These are phyloP conservation scores for Neonectria magnoliae DNA, from an alignment of 2,329 filamentous ascomycete species.

Conservation along the genomic window DNA sequence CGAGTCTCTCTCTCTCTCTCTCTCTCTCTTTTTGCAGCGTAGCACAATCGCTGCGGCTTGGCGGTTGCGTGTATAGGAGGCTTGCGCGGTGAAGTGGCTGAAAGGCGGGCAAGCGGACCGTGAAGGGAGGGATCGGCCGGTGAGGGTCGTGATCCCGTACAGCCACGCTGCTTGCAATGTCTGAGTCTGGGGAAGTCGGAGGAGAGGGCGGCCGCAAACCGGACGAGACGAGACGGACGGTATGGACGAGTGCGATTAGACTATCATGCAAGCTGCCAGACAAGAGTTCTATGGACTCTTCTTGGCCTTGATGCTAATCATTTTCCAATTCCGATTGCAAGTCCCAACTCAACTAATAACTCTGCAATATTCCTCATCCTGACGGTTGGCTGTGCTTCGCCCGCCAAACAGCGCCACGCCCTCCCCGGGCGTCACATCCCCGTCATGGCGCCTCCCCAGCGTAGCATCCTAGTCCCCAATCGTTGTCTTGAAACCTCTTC, in stretches of 20 bases:
- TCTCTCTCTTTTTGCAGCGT: background rate
- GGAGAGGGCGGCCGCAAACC: background rate
- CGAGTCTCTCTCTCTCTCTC: background rate
- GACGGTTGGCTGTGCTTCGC: slow-evolving; percentile 14
- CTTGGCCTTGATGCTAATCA: background rate
- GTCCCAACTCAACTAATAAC: background rate
- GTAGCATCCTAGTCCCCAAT: background rate
- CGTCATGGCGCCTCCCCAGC: slow-evolving; percentile 3
- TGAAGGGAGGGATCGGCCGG: background rate
- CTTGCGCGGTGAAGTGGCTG: background rate
- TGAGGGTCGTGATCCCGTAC: background rate
- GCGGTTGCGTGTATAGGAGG: background rate
- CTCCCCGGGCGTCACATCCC: background rate
- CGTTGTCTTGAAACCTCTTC: slow-evolving; percentile 10
- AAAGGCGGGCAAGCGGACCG: background rate
- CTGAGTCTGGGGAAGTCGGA: background rate
- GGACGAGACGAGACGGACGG: background rate
- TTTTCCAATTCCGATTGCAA: background rate
- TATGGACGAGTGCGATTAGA: background rate
- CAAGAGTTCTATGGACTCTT: background rate
- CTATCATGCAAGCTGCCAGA: background rate
- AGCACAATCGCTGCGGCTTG: background rate
- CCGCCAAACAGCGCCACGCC: slow-evolving; percentile 8
- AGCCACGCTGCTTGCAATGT: slow-evolving; percentile 6
- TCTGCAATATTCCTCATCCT: no score